These are phyloP conservation scores for Annulohypoxylon stygium DNA, from an alignment of 495 filamentous ascomycete genomes.

Conservation along the genomic window DNA sequence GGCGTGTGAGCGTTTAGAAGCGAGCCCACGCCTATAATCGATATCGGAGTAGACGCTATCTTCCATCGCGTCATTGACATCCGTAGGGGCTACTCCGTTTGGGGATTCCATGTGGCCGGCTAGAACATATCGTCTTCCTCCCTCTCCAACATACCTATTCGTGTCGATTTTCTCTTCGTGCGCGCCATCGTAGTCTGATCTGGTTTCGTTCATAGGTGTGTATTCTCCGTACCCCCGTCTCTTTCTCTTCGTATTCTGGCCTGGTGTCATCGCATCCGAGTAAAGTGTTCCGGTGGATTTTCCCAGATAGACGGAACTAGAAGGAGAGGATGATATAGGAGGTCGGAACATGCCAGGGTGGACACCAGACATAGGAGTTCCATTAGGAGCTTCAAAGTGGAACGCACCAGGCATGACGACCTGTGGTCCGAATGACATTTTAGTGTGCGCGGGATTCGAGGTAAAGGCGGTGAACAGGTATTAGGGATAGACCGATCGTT, in stretches of 20 bases:
- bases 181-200: constrained; percentile 34
- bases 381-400: constrained; percentile 58
- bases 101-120: constrained; percentile 75
- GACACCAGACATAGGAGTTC: constrained; percentile 60
- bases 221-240: constrained; percentile 50
- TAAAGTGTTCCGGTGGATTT: constrained; percentile 68
- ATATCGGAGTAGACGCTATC: constrained; percentile 68
- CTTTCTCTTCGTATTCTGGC: constrained; percentile 57
- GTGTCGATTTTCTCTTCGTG: constrained; percentile 30
- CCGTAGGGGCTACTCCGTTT: constrained; percentile 61
- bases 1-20: constrained; percentile 51
- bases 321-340: constrained; percentile 73
- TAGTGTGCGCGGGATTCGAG: background rate
- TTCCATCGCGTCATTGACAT: constrained; percentile 60
- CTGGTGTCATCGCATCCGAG: constrained; percentile 52
- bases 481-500: background rate
- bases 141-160: constrained; percentile 34
- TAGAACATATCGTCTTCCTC: constrained; percentile 59
- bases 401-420: constrained; percentile 65
- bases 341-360: constrained; percentile 77
- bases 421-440: constrained; percentile 59
- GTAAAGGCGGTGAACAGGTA: background rate
- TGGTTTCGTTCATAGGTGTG: constrained; percentile 51
- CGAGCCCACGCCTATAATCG: constrained; percentile 64
- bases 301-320: constrained; percentile 68